Conservation (phyloP, 2,329 filamentous ascomycete species). For the Drechmeria coniospora region DNA sequence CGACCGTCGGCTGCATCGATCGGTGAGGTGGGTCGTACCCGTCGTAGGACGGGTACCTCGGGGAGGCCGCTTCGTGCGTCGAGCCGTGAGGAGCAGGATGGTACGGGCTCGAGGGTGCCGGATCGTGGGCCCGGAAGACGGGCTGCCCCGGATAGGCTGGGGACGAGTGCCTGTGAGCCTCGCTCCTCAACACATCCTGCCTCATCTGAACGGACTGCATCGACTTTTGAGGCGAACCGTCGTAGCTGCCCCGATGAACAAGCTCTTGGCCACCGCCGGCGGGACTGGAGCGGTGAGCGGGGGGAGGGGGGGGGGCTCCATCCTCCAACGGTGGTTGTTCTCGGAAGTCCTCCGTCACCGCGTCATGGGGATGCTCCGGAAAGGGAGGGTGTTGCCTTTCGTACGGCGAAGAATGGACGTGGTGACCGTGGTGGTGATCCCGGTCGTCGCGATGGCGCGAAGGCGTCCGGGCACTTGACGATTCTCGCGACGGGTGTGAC, state of each 20-base stretch:
- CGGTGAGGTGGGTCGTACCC: slow-evolving; percentile 29
- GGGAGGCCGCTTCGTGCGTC: slow-evolving; percentile 20
- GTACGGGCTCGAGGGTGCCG: slow-evolving; percentile 23
- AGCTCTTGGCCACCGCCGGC: slow-evolving; percentile 28
- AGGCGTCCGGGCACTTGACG: slow-evolving; percentile 15
- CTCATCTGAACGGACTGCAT: slow-evolving; percentile 37
- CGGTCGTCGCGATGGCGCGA: slow-evolving; percentile 20
- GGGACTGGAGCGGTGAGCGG: slow-evolving; percentile 34
- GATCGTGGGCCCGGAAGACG: slow-evolving; percentile 35
- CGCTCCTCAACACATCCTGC: slow-evolving; percentile 40
- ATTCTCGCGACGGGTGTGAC: slow-evolving; percentile 18
- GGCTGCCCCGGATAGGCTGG: slow-evolving; percentile 38
- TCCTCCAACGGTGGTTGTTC: slow-evolving; percentile 22
- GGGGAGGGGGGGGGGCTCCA: slow-evolving; percentile 38
- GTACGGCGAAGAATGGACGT: slow-evolving; percentile 14
- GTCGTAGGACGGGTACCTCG: slow-evolving; percentile 37
- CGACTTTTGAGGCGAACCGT: slow-evolving; percentile 25
- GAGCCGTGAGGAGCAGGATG: slow-evolving; percentile 11
- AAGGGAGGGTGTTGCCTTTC: slow-evolving; percentile 21
- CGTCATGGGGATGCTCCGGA: slow-evolving; percentile 17
- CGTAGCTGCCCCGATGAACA: slow-evolving; percentile 23
- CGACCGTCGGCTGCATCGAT: slow-evolving; percentile 46
- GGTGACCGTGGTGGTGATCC: slow-evolving; percentile 19
- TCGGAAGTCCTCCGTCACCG: slow-evolving; percentile 14
- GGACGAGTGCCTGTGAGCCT: slow-evolving; percentile 38